Evolutionary conservation across 163 green algal genomes (phyloP), one percentile per base, ranked within the genome.

Genomic region (Picocystis sp.): DNA sequence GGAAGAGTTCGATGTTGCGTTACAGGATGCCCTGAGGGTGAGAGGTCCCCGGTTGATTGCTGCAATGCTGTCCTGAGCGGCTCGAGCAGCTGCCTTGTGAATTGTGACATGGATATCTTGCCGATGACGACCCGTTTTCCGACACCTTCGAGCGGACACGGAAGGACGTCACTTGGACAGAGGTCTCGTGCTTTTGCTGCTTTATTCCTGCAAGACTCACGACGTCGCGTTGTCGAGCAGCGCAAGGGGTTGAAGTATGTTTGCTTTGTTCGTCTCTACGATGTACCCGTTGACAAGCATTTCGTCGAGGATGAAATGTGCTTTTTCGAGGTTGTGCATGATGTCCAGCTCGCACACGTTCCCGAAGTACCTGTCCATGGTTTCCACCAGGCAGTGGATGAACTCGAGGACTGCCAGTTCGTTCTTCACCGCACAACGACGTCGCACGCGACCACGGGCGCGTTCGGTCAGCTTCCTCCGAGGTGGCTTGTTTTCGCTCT

Each of bases 331-430:
- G 53, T 93, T 76, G 45, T 85, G 84, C 83, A 93, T 93, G 64
- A 93, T 92, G 63, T 92, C 83, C 42, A 93, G 74, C 67, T 92
- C 83, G 60, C 82, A 93, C 53, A 93, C 68, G 63, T 93, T 86
- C 11, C 81, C 82, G 57, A 92, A 92, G 66, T 86, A 80, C 62
- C 79, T 80, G 65, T 93, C 82, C 50, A 93, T 66, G 24, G 86
- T 81, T 63, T 93, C 83, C 46, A 93, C 81, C 24, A 92, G 70
- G 48, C 73, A 82, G 64, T 93, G 83, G 48, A 91, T 88, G 62
- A 93, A 80, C 71, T 93, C 83, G 34, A 89, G 58, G 11, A 88
- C 56, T 2, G 69, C 78, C 14, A 93, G 66, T 66, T 92, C 82
- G 56, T 92, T 93, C 78, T 92, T 67, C 25, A 66, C 17, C 29